Evolutionary conservation across 345 rosid genomes (phyloP), one percentile per base, ranked within the genome.

Genomic region (Draba incana): DNA sequence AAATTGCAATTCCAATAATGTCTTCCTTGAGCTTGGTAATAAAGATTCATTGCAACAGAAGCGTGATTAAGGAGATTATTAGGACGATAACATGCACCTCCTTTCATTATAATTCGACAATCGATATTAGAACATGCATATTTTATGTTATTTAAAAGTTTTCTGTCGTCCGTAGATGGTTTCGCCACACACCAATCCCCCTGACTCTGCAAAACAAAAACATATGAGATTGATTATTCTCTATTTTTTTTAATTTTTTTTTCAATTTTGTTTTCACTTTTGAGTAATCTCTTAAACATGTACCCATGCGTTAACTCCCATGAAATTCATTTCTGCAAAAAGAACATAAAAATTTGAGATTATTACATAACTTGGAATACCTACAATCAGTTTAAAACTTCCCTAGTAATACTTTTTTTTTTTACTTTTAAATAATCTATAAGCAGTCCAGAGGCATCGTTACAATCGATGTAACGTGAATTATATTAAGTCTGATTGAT

Each of bases 11-110:
- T 49, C 10, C 12, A 3, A 56, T 1, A 25, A 1, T 45, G 39
- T 46, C 66, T 69, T 35, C 56, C 64, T 23, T 31, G 20, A 23
- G 16, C 25, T 48, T 69, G 73, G 31, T 57, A 69, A 56, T 69
- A 57, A 49, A 39, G 25, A 57, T 69, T 57, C 57, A 69, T 57
- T 56, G 35, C 57, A 2, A 69, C 73, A 31, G 73, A 69, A 33
- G 73, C 66, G 2, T 8, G 12, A 35, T 43, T 57, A 14, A 16
- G 1, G 33, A 6, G 56, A 16, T 23, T n/a, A 56, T 56, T 28
- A 8, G 48, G 47, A 24, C 9, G 6, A 39, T 16, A 31, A 46
- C 73, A 69, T 48, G 66, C 6, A 25, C 57, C 48, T 2, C 66
- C 66, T 25, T 35, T 1, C 10, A 4, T 14, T 57, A 69, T 12